Evolutionary conservation across 371 early-diverging fungal species (phyloP).

Genomic region (Nematocida major): DNA sequence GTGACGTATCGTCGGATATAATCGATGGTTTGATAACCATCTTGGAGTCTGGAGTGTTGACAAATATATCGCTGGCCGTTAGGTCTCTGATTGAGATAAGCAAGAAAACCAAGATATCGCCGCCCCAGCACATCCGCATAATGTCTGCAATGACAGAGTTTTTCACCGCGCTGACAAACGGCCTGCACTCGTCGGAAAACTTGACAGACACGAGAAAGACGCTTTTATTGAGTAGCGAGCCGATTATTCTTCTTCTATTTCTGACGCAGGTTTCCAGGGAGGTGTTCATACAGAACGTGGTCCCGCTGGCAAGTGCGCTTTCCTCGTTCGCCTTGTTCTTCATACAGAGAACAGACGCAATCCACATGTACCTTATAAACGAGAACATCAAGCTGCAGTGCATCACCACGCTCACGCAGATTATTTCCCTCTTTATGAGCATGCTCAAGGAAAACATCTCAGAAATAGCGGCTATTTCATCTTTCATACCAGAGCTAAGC

Average conservation of each 20-base stretch:
- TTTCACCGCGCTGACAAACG: constrained; percentile 11
- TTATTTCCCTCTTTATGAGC: constrained; percentile 29
- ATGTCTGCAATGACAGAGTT: not conserved
- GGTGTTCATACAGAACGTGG: not conserved
- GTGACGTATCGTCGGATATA: not conserved
- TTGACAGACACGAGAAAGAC: constrained; percentile 19
- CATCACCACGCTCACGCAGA: constrained; percentile 51
- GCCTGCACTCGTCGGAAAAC: not conserved
- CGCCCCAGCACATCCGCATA: not conserved
- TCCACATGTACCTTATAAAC: constrained; percentile 20
- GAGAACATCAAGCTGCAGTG: constrained; percentile 53
- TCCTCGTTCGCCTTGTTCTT: constrained; percentile 26
- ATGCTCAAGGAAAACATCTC: not conserved
- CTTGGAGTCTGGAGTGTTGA: constrained; percentile 17
- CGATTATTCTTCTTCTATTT: constrained; percentile 33
- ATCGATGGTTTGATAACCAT: constrained; percentile 15
- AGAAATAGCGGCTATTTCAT: constrained; percentile 11
- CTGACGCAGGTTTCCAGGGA: constrained; percentile 24
- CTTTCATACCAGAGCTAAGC: constrained; percentile 47
- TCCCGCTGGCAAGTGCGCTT: constrained; percentile 5
- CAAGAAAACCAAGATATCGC: constrained; percentile 13
- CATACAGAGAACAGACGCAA: constrained; percentile 3
- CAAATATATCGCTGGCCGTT: constrained; percentile 36
- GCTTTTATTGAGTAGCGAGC: constrained; percentile 43
- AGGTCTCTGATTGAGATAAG: constrained; percentile 38